Evolutionary conservation across 345 rosid species (phyloP).

Genomic region (Corchorus capsularis): DNA sequence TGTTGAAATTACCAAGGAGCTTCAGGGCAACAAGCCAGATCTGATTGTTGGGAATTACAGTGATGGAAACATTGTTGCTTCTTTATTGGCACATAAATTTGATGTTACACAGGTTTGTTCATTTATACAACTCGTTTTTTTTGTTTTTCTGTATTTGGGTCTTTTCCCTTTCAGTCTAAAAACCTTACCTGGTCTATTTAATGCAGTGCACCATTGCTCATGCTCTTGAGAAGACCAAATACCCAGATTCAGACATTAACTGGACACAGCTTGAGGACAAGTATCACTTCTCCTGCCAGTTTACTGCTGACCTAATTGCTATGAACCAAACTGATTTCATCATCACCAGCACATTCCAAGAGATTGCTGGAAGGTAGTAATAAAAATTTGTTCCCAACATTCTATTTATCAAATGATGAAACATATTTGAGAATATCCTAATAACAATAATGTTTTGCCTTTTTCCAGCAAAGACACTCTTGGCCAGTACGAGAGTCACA

Average conservation of each 20-base stretch:
- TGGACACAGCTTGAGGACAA: constrained; percentile 88
- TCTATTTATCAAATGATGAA: neutral
- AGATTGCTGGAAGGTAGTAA: constrained; percentile 96
- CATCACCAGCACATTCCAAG: constrained; percentile 94
- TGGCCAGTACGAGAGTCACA: constrained; percentile 90
- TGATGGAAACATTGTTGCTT: constrained; percentile 91
- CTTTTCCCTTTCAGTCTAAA: neutral
- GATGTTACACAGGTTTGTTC: constrained; percentile 83
- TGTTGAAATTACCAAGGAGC: constrained; percentile 62
- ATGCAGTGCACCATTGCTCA: constrained; percentile 91
- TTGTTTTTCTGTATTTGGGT: neutral
- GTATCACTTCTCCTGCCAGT: constrained; percentile 90
- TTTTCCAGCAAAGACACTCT: constrained; percentile 79
- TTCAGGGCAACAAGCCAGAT: constrained; percentile 86
- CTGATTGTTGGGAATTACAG: constrained; percentile 88
- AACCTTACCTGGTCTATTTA: neutral
- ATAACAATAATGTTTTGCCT: no score
- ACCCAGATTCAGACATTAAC: constrained; percentile 88
- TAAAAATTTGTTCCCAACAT: neutral
- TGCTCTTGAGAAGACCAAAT: constrained; percentile 90
- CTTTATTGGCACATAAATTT: constrained; percentile 73
- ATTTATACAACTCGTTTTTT: neutral
- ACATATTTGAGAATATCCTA: neutral
- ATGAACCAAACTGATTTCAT: constrained; percentile 94
- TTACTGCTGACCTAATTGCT: constrained; percentile 87